Base-by-base conservation (phyloP, 2,329 filamentous ascomycete species). In the Hirsutella rhossiliensis region DNA sequence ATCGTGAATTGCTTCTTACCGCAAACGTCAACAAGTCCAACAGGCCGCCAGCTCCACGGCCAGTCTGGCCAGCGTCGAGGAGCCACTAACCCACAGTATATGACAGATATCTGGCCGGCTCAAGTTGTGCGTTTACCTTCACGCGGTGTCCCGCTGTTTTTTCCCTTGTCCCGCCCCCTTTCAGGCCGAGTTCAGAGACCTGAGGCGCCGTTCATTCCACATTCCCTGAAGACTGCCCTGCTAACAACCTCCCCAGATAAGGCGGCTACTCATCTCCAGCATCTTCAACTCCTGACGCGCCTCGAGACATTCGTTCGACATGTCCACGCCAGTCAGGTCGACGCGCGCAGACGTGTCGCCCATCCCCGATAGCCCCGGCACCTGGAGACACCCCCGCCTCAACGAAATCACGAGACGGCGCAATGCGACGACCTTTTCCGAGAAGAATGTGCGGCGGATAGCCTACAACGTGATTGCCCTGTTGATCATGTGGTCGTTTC, bases 301-400 rank as follows among this genome's bases (percentile, higher is more conserved):
- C n/a, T 11, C n/a, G n/a, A 13, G 5, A 3, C 11, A 6, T 4
- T 11, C 13, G 12, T 32, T 11, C 12, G 49, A 15, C 41, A 63
- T 64, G 62, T 51, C 60, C 29, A 59, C 58, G 29, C 56, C 57
- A 13, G 45, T 54, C 45, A 56, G 46, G 45, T 54, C 57, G 31
- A 67, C 65, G 51, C 56, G 75, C 51, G 48, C 72, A 58, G 58
- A 71, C 61, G 60, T 63, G 38, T 45, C 61, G 17, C 50, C 62
- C 1, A 49, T 56, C 19, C 57, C 63, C 27, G 75, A 78, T 43
- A 78, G 74, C 54, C 76, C 86, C 7, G 89, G 90, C 44, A 87
- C 82, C 58, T 98, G 92, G 90, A 78, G 81, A 57, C 92, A 98
- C 62, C 92, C 92, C 30, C 80, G 83, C 50, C 74, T 96, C 51